These are phyloP conservation scores for Cystobasidium sp. DNA, from an alignment of 1,284 basidiomycete genomes.

Conservation along the genomic window DNA sequence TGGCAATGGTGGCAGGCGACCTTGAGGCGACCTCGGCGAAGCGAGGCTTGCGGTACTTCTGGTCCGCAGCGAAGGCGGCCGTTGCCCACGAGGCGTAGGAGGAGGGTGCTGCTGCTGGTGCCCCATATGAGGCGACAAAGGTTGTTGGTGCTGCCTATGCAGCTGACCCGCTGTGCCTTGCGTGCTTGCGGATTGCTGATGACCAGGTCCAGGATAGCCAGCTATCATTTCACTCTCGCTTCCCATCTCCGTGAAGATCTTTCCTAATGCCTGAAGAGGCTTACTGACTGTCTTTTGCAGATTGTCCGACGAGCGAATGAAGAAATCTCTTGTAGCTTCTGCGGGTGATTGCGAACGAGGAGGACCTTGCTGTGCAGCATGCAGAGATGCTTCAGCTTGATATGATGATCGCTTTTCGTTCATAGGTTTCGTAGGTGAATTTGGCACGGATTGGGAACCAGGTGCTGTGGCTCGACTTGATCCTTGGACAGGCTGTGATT, in stretches of 20 bases:
- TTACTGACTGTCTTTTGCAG: slow-evolving; percentile 72
- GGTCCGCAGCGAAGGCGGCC: not conserved
- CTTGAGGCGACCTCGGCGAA: slow-evolving; percentile 29
- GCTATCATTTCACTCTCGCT: slow-evolving; percentile 50
- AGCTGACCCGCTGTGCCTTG: not conserved
- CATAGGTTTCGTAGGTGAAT: slow-evolving; percentile 51
- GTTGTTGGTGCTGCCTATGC: slow-evolving; percentile 10
- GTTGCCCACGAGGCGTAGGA: slow-evolving; percentile 32
- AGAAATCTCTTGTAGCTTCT: slow-evolving; percentile 76
- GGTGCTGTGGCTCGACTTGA: slow-evolving; percentile 9
- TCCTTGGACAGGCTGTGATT: not conserved
- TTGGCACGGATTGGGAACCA: slow-evolving; percentile 50
- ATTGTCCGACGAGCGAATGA: slow-evolving; percentile 80
- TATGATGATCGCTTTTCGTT: slow-evolving; percentile 64
- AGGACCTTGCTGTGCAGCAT: slow-evolving; percentile 54
- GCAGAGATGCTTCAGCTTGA: slow-evolving; percentile 60
- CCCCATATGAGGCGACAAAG: slow-evolving; percentile 1
- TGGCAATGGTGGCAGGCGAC: not conserved
- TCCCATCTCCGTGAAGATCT: slow-evolving; percentile 72
- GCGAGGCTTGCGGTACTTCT: slow-evolving; percentile 16
- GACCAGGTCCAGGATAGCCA: slow-evolving; percentile 47
- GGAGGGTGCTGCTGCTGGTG: not conserved
- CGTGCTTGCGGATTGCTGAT: not conserved
- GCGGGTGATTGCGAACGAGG: slow-evolving; percentile 66
- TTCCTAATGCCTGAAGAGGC: slow-evolving; percentile 80